phyloP scores from a whole-genome alignment of 176 grass and related monocot species.

The Oryza brachyantha region DNA sequence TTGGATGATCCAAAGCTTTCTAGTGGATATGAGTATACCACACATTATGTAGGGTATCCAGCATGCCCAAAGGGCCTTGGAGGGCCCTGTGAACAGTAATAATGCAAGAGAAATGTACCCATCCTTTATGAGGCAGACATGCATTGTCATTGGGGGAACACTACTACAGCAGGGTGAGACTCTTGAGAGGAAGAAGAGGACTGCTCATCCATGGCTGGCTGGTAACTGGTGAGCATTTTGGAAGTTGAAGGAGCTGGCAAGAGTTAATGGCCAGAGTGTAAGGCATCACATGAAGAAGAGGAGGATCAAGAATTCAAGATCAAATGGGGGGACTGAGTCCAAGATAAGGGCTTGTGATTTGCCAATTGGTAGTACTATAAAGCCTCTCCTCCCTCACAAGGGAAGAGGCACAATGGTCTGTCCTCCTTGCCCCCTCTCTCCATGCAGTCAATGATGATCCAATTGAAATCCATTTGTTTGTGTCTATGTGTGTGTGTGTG shows the following conservation, averaged over 20 bases:
- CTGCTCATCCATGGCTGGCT: not conserved
- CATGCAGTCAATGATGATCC: slow-evolving; percentile 15
- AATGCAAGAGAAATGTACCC: slow-evolving; percentile 19
- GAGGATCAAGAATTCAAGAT: too few species aligned
- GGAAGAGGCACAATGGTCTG: not conserved
- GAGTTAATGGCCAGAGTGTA: slow-evolving; percentile 33
- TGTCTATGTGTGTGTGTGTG: not conserved
- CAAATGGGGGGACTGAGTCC: slow-evolving; percentile 1
- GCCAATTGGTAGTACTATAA: not conserved
- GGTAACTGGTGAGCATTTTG: slow-evolving; percentile 6
- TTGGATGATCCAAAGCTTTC: slow-evolving; percentile 12
- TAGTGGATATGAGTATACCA: slow-evolving; percentile 9
- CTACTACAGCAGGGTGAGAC: slow-evolving; percentile 1
- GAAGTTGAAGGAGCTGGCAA: slow-evolving; percentile 21
- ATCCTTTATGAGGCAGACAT: slow-evolving; percentile 25
- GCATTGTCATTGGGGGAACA: slow-evolving; percentile 25
- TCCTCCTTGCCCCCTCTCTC: not conserved
- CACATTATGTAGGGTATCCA: slow-evolving; percentile 8
- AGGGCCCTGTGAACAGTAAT: not conserved
- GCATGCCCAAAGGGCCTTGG: slow-evolving; percentile 11
- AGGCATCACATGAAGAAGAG: slow-evolving; percentile 34
- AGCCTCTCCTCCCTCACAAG: slow-evolving; percentile 30
- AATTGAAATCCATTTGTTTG: not conserved
- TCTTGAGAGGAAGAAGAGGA: not conserved
- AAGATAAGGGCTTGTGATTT: slow-evolving; percentile 22